Conservation (phyloP, 2,329 filamentous ascomycete genomes). For the Colletotrichum sublineola region DNA sequence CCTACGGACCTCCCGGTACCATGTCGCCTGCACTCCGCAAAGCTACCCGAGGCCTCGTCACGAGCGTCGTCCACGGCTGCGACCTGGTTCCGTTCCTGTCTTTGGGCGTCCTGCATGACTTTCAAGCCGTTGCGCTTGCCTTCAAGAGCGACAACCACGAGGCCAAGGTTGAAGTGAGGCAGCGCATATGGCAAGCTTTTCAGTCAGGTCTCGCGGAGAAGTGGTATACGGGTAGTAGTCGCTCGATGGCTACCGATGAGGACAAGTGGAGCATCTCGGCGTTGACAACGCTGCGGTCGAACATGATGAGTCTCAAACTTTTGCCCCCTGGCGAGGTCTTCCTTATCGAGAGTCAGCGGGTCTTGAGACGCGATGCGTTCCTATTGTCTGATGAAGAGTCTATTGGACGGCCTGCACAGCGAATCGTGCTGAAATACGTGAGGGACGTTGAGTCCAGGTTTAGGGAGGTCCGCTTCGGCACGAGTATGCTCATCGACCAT, state of each 20-base stretch:
- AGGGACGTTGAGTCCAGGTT: conserved; percentile 79
- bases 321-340: conserved; percentile 84
- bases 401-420: conserved; percentile 74
- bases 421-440: conserved; percentile 78
- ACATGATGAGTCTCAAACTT: conserved; percentile 78
- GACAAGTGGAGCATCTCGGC: conserved; percentile 78
- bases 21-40: conserved; percentile 78
- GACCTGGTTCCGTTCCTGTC: conserved; percentile 82
- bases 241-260: conserved; percentile 63
- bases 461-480: conserved; percentile 77
- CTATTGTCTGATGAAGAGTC: conserved; percentile 59
- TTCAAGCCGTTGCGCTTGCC: conserved; percentile 78
- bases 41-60: conserved; percentile 80
- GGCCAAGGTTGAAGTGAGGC: conserved; percentile 75
- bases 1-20: conserved; percentile 80
- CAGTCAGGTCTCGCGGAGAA: conserved; percentile 72
- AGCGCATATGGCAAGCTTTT: conserved; percentile 75
- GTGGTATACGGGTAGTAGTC: conserved; percentile 63
- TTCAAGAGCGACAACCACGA: conserved; percentile 80
- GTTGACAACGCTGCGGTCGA: conserved; percentile 74
- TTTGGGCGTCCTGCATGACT: conserved; percentile 79
- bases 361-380: conserved; percentile 77
- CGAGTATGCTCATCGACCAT: conserved; percentile 82
- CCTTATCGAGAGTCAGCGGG: conserved; percentile 75
- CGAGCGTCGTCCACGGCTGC: conserved; percentile 78